Base-by-base conservation (phyloP, 441 rosid genomes). In the Sinapis alba region DNA sequence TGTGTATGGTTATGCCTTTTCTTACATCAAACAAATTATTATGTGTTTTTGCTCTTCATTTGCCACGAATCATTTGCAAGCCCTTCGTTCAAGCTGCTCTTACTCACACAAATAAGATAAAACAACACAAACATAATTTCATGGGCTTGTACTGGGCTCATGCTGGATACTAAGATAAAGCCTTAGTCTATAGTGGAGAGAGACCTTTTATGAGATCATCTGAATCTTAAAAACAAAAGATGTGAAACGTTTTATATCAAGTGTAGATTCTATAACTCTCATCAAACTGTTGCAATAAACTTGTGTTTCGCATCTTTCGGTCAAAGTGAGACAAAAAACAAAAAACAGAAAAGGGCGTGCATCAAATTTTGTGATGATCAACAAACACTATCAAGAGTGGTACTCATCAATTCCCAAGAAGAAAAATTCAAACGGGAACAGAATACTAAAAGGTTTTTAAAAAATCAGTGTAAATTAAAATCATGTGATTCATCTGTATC, bases 1-100 rank as follows among this genome's bases (percentile, higher is more conserved):
- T 85, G 90, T 86, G 86, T 87, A 79, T 85, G 79, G 43, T 18
- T 21, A 16, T 74, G 38, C 19, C 45, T 38, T 47, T 57, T 64
- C 24, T 27, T 38, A 12, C 45, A 11, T 38, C 15, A 38, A 38
- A 38, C 43, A 36, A 1, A 36, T 36, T 36, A 38, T 0, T 38
- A 38, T 11, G 15, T 13, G 50, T 15, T 23, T 24, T 74, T 53
- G 12, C 36, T 43, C 53, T 50, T 65, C 36, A 28, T 63, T 16
- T 45, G 58, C 45, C 65, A 28, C 20, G 45, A 6, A n/a, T 8
- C 19, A 2, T 47, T 19, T 19, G 24, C 27, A 54, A 21, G 11
- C 15, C 7, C 13, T 4, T 12, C 6, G 32, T 12, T 57, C 10
- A 57, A 57, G 8, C 24, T 13, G 11, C 30, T 23, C 0, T 5